Evolutionary conservation across 2,329 filamentous ascomycete genomes (phyloP).

Genomic region (Chrysoporthe puriensis): DNA sequence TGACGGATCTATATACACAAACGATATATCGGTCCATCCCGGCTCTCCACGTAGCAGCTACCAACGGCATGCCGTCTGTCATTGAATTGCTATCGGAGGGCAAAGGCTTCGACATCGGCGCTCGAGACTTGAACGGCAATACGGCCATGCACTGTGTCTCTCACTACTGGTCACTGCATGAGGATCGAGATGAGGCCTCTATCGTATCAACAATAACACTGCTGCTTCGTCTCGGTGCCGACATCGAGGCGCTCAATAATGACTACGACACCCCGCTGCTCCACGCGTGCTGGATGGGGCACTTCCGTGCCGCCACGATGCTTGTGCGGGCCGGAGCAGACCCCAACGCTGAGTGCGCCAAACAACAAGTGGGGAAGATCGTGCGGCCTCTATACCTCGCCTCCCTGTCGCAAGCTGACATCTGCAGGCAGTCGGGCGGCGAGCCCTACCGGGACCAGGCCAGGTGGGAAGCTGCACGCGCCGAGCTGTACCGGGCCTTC

Average conservation of each 20-base stretch:
- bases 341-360: constrained; percentile 28
- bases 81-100: constrained; percentile 34
- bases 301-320: constrained; percentile 32
- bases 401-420: constrained; percentile 31
- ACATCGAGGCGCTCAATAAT: constrained; percentile 33
- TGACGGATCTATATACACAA: constrained; percentile 26
- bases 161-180: constrained; percentile 30
- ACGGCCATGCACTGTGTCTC: constrained; percentile 34
- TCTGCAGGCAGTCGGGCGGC: constrained; percentile 31
- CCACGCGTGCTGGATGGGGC: constrained; percentile 33
- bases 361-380: constrained; percentile 4
- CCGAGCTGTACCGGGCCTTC: constrained; percentile 31
- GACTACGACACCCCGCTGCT: constrained; percentile 32
- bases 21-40: constrained; percentile 28
- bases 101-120: constrained; percentile 31
- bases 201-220: constrained; percentile 27
- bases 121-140: constrained; percentile 32
- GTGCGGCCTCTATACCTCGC: constrained; percentile 33
- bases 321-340: constrained; percentile 34
- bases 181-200: neutral
- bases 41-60: constrained; percentile 34
- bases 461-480: constrained; percentile 31
- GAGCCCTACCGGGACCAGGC: constrained; percentile 31
- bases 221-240: constrained; percentile 33
- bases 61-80: constrained; percentile 31